Conservation (phyloP, 441 rosid genomes). For the Metrosideros polymorpha region DNA sequence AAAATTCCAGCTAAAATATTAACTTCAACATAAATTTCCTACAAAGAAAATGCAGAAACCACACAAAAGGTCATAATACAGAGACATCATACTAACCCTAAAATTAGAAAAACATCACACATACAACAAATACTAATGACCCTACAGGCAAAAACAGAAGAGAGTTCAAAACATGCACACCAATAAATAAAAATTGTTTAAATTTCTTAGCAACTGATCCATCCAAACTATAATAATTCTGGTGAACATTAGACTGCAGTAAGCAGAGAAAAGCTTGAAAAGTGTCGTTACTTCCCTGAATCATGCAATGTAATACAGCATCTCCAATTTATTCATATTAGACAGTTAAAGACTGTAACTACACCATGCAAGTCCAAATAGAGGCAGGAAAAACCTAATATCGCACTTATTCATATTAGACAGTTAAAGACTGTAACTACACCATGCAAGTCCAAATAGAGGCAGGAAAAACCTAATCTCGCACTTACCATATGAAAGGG, state of each 20-base stretch:
- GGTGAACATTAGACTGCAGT: not conserved
- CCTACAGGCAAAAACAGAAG: not conserved
- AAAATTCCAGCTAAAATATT: not conserved
- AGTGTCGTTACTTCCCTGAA: not conserved
- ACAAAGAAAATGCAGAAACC: not conserved
- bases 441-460: not conserved
- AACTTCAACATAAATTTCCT: not conserved
- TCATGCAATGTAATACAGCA: not conserved
- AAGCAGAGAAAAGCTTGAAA: not conserved
- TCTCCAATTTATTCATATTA: not conserved
- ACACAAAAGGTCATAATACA: not conserved
- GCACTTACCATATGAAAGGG: conserved; percentile 74
- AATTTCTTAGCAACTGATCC: not conserved
- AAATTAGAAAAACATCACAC: not conserved
- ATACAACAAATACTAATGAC: not conserved
- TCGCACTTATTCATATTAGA: conserved; percentile 25
- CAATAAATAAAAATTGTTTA: not conserved
- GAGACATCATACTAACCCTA: not conserved
- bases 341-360: not conserved
- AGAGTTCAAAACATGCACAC: not conserved
- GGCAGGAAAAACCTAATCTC: not conserved
- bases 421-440: not conserved
- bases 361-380: not conserved
- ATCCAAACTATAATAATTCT: not conserved
- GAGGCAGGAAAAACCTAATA: not conserved